Evolutionary conservation across 2,329 filamentous ascomycete genomes (phyloP).

Genomic region (Talaromyces marneffei): DNA sequence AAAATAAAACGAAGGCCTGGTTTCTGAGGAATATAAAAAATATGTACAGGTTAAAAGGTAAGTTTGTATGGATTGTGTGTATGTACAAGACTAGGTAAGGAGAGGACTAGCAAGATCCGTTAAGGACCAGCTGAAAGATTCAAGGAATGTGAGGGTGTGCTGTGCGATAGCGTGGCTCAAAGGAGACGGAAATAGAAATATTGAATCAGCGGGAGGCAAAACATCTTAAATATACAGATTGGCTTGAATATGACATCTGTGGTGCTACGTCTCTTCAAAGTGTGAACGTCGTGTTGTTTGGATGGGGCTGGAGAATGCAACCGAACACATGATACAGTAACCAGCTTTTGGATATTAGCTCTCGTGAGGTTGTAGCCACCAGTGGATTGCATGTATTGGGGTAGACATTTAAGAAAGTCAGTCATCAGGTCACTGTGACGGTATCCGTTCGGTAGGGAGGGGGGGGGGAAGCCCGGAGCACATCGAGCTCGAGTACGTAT

Average conservation of each 20-base stretch:
- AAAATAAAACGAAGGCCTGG: neutral
- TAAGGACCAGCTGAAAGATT: constrained; percentile 6
- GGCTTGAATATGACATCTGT: neutral
- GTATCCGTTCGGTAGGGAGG: neutral
- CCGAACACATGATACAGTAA: constrained; percentile 5
- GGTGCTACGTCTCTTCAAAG: neutral
- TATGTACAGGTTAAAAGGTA: constrained; percentile 7
- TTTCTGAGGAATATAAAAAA: neutral
- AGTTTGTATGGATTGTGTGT: neutral
- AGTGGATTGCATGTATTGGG: neutral
- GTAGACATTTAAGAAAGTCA: neutral
- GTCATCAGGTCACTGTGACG: neutral
- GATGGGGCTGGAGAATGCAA: constrained; percentile 4
- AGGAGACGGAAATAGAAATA: neutral
- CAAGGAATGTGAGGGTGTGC: constrained; percentile 6
- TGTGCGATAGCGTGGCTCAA: constrained; percentile 5
- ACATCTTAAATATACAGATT: neutral
- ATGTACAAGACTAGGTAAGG: constrained; percentile 2
- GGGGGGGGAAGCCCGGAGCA: neutral
- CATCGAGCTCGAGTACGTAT: neutral
- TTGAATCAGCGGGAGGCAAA: neutral
- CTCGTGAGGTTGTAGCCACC: constrained; percentile 4
- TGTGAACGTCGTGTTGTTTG: neutral
- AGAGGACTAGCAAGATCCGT: constrained; percentile 6
- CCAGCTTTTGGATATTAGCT: neutral